A percentile compares a stretch with the other conserved stretches of the same genome.
phyloP scores from a whole-genome alignment of 495 filamentous ascomycete species.

The Xylaria curta region DNA sequence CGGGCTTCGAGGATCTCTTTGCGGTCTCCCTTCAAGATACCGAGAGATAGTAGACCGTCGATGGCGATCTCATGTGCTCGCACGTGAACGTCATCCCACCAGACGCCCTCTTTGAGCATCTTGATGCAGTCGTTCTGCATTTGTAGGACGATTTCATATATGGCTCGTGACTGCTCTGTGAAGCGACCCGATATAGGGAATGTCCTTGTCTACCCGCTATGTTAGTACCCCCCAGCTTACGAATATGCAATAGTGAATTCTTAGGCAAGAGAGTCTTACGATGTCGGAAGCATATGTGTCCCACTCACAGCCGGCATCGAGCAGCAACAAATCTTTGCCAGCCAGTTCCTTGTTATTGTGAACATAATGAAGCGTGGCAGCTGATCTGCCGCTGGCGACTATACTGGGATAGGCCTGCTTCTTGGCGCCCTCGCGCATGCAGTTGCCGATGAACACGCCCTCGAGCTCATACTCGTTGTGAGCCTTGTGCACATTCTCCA shows the following conservation, averaged over 20 bases:
- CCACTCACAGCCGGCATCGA: constrained; percentile 87
- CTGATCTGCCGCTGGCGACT: constrained; percentile 75
- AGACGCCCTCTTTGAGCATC: constrained; percentile 73
- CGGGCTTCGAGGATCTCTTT: constrained; percentile 76
- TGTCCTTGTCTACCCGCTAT: constrained; percentile 66
- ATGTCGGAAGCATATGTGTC: constrained; percentile 85
- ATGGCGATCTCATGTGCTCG: constrained; percentile 83
- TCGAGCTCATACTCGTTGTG: constrained; percentile 85
- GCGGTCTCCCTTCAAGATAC: constrained; percentile 71
- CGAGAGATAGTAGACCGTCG: constrained; percentile 74
- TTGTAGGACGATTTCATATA: constrained; percentile 84
- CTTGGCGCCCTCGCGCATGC: constrained; percentile 73
- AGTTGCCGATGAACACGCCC: constrained; percentile 75
- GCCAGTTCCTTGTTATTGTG: constrained; percentile 72
- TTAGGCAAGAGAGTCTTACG: constrained; percentile 34
- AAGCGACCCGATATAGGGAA: constrained; percentile 85
- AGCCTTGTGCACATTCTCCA: constrained; percentile 67
- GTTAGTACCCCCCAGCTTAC: constrained; percentile 23
- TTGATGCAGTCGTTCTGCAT: constrained; percentile 84
- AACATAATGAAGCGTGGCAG: constrained; percentile 87
- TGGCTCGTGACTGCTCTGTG: constrained; percentile 69
- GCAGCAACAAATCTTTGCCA: constrained; percentile 74
- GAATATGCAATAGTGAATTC: background rate
- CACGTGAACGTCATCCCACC: constrained; percentile 86
- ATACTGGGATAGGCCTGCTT: constrained; percentile 88